A percentile compares a stretch with the other conserved stretches of the same genome.
phyloP scores from a whole-genome alignment of 345 rosid species.

The Dimocarpus longan region DNA sequence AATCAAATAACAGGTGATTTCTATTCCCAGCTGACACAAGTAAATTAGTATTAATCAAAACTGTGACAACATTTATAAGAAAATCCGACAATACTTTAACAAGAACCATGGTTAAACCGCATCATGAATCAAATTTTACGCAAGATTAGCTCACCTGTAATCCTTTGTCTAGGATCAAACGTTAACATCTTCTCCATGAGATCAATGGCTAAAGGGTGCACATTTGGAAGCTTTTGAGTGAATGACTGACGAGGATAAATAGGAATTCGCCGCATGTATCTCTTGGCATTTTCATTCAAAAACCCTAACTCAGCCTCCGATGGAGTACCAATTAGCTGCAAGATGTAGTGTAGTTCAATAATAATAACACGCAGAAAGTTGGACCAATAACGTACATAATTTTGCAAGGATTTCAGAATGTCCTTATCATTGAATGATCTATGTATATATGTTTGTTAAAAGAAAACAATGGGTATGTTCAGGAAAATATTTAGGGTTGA shows the following conservation, averaged over 20 bases:
- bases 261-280: conserved; percentile 68
- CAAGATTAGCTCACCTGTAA: conserved; percentile 58
- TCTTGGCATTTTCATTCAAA: conserved; percentile 80
- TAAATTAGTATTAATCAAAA: too few species aligned
- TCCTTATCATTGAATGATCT: too few species aligned
- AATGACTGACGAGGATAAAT: conserved; percentile 63
- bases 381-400: too few species aligned
- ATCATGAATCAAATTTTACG: background rate
- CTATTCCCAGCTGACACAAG: background rate
- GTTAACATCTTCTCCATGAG: conserved; percentile 87
- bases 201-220: conserved; percentile 71
- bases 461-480: too few species aligned
- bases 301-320: conserved; percentile 32
- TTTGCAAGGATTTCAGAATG: too few species aligned
- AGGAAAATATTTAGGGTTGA: too few species aligned
- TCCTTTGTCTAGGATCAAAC: conserved; percentile 80
- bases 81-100: background rate
- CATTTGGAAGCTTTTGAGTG: conserved; percentile 68
- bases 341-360: conserved; percentile 15
- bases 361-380: background rate
- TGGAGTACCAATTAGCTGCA: conserved; percentile 48
- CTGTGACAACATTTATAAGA: too few species aligned
- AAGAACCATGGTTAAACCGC: background rate
- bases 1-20: background rate
- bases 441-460: too few species aligned